Base-by-base conservation (phyloP, 2,329 filamentous ascomycete species). In the Paecilomyces variotii region DNA sequence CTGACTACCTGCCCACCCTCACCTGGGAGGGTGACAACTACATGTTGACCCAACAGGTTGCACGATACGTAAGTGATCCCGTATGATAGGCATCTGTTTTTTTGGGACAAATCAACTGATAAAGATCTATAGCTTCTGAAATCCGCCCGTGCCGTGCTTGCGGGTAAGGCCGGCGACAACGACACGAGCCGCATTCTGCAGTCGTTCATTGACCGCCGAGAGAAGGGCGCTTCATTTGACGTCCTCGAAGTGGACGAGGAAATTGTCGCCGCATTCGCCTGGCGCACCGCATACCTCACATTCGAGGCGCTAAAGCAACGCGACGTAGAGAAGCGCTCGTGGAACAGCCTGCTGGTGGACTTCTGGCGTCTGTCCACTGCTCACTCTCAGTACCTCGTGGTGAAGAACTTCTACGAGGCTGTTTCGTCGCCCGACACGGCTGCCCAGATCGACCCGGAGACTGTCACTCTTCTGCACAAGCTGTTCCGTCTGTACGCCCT, bases 21-120 rank as follows among this genome's bases (percentile, higher is more conserved):
- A 89, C 87, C 9, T 89, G 86, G 85, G 88, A 91, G 70, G 88
- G 88, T 52, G 88, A 90, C 76, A 90, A 90, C 78, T 91, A 89
- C 77, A 90, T 91, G 88, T 78, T 91, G 60, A 89, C 87, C 9
- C 88, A 91, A 72, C 88, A 91, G 75, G 88, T 91, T 2, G 86
- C 87, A 2, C 83, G 87, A 59, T 91, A 91, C 67, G 78, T 82
- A 74, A 45, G 39, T 45, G 14, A 19, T 7, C 3, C 3, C 32
- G 12, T 0, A 24, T 9, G 9, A 45, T 45, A 45, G 7, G 4
- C 19, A 45, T n/a, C 4, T 19, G 7, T 19, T 19, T 34, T 12
- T 34, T n/a, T 14, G 30, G 30, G 7, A 32, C 39, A 19, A 45
- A 19, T 19, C 7, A 14, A 26, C 53, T 57, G 58, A 55, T 56